Base-by-base conservation (phyloP, 495 filamentous ascomycete species). In the Penicillium alfredii region DNA sequence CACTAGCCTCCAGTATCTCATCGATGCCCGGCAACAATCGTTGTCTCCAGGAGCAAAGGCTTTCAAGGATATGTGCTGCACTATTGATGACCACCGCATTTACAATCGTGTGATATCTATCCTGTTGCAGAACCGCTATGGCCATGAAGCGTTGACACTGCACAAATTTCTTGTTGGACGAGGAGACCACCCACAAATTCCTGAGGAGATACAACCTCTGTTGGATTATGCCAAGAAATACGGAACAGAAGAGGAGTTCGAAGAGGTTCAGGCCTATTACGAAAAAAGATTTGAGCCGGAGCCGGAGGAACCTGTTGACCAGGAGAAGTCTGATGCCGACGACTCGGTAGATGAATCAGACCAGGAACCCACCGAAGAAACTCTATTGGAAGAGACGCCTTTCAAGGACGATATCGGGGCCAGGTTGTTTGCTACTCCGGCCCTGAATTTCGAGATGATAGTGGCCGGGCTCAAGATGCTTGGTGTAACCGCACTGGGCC, bases 351-450 rank as follows among this genome's bases (percentile, higher is more conserved):
- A n/a, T n/a, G n/a, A n/a, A n/a, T 12, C 28, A 9, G 11, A 11
- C 10, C 17, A 12, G n/a, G 21, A 48, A 26, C 3, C 39, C 7
- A 16, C 36, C 10, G 20, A 13, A 13, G 38, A 49, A 12, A 3
- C 20, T 9, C 42, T 38, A 38, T 22, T 43, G 3, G 40, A 58
- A 24, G 53, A 55, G 8, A 64, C 52, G 24, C 52, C 47, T 1
- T 60, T 61, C 33, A 66, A 61, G 32, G 84, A 88, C 53, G 57
- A 64, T 3, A 68, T 87, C 30, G 82, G 80, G 11, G 81, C 85
- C 10, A 71, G 80, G 37, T 65, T 84, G 45, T 81, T 90, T 45
- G 84, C 84, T 4, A 88, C 84, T 11, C 72, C 59, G 13, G 73
- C 80, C 38, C 67, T 87, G 18, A 71, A 73, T 3, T 58, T 89